Percentiles rank a stretch among this genome's conserved stretches.
Conservation (phyloP, 176 grass and related monocot genomes). For the Carex pumila region DNA sequence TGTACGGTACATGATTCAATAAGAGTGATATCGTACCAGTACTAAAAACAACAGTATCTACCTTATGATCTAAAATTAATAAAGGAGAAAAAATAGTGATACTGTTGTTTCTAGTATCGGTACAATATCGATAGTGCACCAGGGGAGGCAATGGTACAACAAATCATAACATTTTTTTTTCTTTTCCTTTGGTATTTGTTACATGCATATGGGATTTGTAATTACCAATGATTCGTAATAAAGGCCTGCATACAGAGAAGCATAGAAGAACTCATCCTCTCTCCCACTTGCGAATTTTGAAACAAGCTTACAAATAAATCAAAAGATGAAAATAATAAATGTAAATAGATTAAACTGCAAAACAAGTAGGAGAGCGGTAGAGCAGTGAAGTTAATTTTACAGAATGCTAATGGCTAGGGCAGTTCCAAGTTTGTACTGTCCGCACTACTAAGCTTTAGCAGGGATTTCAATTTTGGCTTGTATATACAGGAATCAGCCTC, state of each 20-base stretch:
- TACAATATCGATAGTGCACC: not conserved
- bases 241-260: slow-evolving; percentile 72
- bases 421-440: not conserved
- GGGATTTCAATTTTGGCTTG: not conserved
- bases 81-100: not conserved
- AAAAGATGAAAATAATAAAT: not conserved
- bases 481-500: not conserved
- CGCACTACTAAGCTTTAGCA: not conserved
- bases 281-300: slow-evolving; percentile 38
- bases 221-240: slow-evolving; percentile 82
- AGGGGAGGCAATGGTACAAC: not conserved
- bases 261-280: slow-evolving; percentile 61
- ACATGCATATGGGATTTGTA: not conserved
- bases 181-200: not conserved
- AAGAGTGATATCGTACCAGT: not conserved
- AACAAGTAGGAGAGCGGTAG: not conserved
- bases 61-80: not conserved
- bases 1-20: not conserved
- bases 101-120: too few species aligned
- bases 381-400: not conserved
- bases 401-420: not conserved
- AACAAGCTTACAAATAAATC: slow-evolving; percentile 40
- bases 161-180: not conserved
- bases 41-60: not conserved
- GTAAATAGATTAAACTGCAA: not conserved